Evolutionary conservation across 2,329 filamentous ascomycete genomes (phyloP), one percentile per base, ranked within the genome.

Genomic region (Zarea fungicola): DNA sequence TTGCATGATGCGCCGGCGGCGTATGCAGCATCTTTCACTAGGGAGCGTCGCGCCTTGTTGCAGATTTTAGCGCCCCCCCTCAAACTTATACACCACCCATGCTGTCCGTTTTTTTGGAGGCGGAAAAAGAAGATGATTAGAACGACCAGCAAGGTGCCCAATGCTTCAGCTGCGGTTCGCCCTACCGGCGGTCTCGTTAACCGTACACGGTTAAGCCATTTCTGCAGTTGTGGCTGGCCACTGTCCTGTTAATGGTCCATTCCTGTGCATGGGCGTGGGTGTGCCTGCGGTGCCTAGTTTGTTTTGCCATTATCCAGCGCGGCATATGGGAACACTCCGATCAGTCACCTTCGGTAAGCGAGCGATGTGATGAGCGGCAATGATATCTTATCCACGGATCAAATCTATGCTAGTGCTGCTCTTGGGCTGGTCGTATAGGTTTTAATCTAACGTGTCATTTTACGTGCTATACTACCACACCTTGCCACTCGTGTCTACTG

Each of bases 201-300:
- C 46, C 46, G 23, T 36, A 36, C 46, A 16, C 14, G 46, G 46
- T 11, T 18, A 48, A 48, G 31, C 6, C 35, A n/a, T n/a, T n/a
- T n/a, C n/a, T n/a, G n/a, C 46, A 48, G 46, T 37, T 48, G 46
- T 48, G 39, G 46, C 46, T 42, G 34, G 37, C 44, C 13, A 21
- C 34, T 37, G 34, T 14, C 32, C n/a, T 16, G 32, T 31, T 47
- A 29, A 14, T 8, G 28, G 36, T 22, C 18, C 18, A 23, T 22
- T 14, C n/a, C 42, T 26, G n/a, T 19, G 18, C 21, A 22, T 43
- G 18, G 34, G 21, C 21, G 26, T 23, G 3, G 10, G 10, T 34
- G 31, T 16, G 14, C n/a, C 14, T n/a, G 10, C 6, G 31, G n/a
- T n/a, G n/a, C n/a, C n/a, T n/a, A n/a, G n/a, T n/a, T 29, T 9